Percentiles rank a stretch among this genome's conserved stretches.
Evolutionary conservation across 495 filamentous ascomycete species (phyloP).

Genomic region (Niebla homalea): DNA sequence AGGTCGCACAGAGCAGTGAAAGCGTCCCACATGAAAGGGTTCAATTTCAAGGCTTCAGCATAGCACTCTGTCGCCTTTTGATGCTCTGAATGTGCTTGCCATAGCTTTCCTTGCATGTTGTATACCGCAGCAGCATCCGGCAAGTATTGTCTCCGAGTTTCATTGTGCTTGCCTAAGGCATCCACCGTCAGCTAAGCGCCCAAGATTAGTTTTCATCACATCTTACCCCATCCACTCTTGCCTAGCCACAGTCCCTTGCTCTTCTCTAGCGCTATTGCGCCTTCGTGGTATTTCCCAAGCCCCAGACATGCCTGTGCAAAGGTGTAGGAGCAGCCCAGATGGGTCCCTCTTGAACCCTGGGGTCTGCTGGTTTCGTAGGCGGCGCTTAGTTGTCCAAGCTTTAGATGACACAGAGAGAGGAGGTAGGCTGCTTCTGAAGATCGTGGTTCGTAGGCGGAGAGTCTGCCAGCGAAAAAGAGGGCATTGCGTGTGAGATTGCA

Average conservation of each 20-base stretch:
- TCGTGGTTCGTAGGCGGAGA: conserved; percentile 68
- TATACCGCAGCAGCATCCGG: conserved; percentile 74
- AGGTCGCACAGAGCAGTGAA: conserved; percentile 67
- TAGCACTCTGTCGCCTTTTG: conserved; percentile 72
- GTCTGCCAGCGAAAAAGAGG: conserved; percentile 77
- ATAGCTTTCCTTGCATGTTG: conserved; percentile 78
- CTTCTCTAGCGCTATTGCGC: conserved; percentile 66
- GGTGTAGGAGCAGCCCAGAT: conserved; percentile 81
- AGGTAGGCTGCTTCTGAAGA: conserved; percentile 71
- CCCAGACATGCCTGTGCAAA: conserved; percentile 80
- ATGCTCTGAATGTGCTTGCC: conserved; percentile 63
- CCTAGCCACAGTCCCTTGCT: conserved; percentile 55
- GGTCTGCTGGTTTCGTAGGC: conserved; percentile 59
- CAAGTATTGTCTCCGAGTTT: conserved; percentile 47
- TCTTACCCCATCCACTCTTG: conserved; percentile 57
- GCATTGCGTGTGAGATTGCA: conserved; percentile 78
- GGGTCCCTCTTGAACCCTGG: conserved; percentile 47
- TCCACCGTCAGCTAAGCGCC: background rate
- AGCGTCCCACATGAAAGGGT: conserved; percentile 98
- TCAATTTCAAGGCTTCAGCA: conserved; percentile 74
- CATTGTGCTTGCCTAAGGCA: conserved; percentile 49
- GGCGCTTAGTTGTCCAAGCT: conserved; percentile 60
- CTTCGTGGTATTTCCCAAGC: conserved; percentile 63
- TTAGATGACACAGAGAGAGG: conserved; percentile 68
- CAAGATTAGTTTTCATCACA: background rate